Evolutionary conservation across 352 stramenopile species (phyloP), one percentile per base, ranked within the genome.

Genomic region (Pythium plurisporium): DNA sequence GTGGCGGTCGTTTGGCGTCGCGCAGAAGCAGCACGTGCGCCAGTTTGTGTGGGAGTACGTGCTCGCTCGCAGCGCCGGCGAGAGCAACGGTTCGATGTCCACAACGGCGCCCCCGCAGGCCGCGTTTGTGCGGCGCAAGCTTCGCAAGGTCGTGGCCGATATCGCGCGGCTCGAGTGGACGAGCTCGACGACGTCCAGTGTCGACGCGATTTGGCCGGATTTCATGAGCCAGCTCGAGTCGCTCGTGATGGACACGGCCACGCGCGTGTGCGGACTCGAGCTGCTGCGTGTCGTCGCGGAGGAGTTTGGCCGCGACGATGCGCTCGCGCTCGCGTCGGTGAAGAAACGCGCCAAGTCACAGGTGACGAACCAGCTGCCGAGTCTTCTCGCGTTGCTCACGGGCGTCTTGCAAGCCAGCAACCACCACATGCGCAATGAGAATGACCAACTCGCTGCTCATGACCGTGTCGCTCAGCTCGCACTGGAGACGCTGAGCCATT

Each of bases 281-380:
- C 62, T 91, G 33, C 55, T 91, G 2, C 48, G 55, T 25, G 76
- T 89, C 2, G 65, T 91, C 1, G 73, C 67, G 23, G 81, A 91
- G 40, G 81, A 91, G 62, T 89, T 91, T 62, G 79, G 81, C 7
- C 79, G 81, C 17, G 79, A 91, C 0, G 77, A 88, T 52, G 76
- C 76, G 14, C 50, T 82, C 7, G 73, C 73, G 25, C 57, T 89
- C 20, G 76, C 81, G 10, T 66, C 65, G 20, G 33, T 65, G 9
- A 88, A 86, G 65, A 64, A 53, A 2, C 69, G 72, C 20, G 81
- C 72, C 3, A 76, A 82, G 41, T 15, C 25, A 10, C 69, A 73
- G 45, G 52, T 91, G 22, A 55, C 45, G 7, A 56, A 67, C 17
- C 69, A 87, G 25, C 47, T 89, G 8, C 71, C 81, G 14, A 76